phyloP scores from a whole-genome alignment of 305 asterid species.

The Salvia sclarea region DNA sequence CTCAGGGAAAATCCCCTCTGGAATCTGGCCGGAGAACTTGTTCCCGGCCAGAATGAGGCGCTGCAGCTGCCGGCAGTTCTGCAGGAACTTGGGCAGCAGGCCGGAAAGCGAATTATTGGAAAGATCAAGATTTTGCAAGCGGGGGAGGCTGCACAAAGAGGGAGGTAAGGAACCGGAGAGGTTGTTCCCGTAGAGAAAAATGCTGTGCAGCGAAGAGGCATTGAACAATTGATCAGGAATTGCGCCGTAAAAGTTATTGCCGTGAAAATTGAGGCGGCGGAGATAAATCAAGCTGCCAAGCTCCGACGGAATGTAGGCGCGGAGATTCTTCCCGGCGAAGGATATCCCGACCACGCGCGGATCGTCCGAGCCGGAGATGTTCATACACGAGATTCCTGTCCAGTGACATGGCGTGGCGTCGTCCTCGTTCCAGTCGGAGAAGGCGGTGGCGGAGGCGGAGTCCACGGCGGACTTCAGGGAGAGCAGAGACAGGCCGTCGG shows the following conservation, averaged over 20 bases:
- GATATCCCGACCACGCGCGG: conserved; percentile 84
- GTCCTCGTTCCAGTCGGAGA: conserved; percentile 79
- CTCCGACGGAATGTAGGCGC: conserved; percentile 94
- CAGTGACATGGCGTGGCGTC: conserved; percentile 82
- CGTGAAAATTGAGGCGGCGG: conserved; percentile 89
- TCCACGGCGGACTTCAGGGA: conserved; percentile 85
- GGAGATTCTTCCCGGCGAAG: conserved; percentile 64
- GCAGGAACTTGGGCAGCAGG: conserved; percentile 57
- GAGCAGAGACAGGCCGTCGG: conserved; percentile 84
- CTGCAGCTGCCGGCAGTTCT: conserved; percentile 79
- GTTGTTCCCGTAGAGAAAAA: conserved; percentile 79
- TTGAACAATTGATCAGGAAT: conserved; percentile 89
- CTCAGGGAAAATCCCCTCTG: conserved; percentile 77
- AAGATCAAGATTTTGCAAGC: conserved; percentile 77
- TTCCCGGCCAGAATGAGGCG: conserved; percentile 68
- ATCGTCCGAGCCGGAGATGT: conserved; percentile 57
- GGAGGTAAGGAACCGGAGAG: conserved; percentile 81
- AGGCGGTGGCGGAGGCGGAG: conserved; percentile 44
- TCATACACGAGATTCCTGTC: conserved; percentile 88
- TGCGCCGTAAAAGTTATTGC: conserved; percentile 70
- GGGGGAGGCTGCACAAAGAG: conserved; percentile 68
- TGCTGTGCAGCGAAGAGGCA: conserved; percentile 85
- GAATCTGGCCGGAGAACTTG: conserved; percentile 67
- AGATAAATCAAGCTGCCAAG: conserved; percentile 72
- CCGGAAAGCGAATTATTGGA: conserved; percentile 80